Base-by-base conservation (phyloP, 2,329 filamentous ascomycete genomes). In the Verticillium tricorpus region DNA sequence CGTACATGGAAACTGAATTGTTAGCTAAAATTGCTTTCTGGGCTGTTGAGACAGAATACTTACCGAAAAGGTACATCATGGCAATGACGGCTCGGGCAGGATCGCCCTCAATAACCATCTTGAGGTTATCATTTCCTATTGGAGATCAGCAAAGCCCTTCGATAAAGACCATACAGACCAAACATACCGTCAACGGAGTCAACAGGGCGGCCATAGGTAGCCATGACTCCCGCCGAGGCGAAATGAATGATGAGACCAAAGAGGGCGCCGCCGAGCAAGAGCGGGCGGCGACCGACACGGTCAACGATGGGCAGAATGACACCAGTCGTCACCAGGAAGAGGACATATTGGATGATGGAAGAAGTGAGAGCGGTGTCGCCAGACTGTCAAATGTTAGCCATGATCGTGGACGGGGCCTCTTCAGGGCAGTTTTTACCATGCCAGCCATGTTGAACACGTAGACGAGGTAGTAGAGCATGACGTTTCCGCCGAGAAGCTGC, bases 371-470 rank as follows among this genome's bases (percentile, higher is more conserved):
- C 73, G 2, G 62, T 50, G 59, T 71, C 68, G 8, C 69, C 69
- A 6, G 61, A 65, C 67, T 69, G 45, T 4, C 22, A 37, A 56
- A 15, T 4, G 56, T 65, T 15, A 65, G 39, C 14, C 3, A 5
- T n/a, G 56, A 5, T 35, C 14, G 9, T 35, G 14, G 6, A 22
- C 8, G 25, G 11, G 25, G 32, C 14, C 1, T 15, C 7, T 14
- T n/a, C 25, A 37, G 7, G 34, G 14, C 7, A 56, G 14, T 17
- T 22, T 58, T 57, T 22, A 64, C 63, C 69, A 86, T 80, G 52
- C 80, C 79, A 9, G 85, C 85, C 85, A 87, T 87, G 56, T 81
- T 76, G 67, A 88, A 87, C 63, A 87, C 82, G 64, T 87, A 87
- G 0, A 87, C 80, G 62, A 88, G 82, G 63, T 88, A 88, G 68